Percentiles rank a stretch among this genome's conserved stretches.
These are phyloP conservation scores for Bipolaris bicolor DNA, from an alignment of 2,329 filamentous ascomycete genomes.

Conservation along the genomic window DNA sequence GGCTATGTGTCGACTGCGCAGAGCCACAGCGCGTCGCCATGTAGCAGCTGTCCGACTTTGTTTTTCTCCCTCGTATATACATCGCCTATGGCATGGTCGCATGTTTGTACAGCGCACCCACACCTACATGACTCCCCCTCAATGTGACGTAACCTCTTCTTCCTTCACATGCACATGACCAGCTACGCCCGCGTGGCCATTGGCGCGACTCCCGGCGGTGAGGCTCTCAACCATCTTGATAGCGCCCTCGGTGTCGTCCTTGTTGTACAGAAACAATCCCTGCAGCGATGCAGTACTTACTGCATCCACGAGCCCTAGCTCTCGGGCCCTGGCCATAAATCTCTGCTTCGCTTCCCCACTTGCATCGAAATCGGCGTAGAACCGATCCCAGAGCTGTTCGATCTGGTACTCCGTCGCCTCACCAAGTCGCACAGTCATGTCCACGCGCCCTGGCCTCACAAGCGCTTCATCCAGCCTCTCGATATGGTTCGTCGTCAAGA, in stretches of 20 bases:
- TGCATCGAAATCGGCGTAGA: conserved; percentile 82
- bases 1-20: too few species aligned
- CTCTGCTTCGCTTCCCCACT: conserved; percentile 66
- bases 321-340: conserved; percentile 74
- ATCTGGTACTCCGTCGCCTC: conserved; percentile 88
- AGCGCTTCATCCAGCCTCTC: conserved; percentile 88
- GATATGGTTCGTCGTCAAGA: conserved; percentile 93
- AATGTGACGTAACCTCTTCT: conserved; percentile 12
- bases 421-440: conserved; percentile 89
- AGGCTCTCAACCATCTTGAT: conserved; percentile 77
- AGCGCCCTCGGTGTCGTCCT: conserved; percentile 85
- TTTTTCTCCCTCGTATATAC: too few species aligned
- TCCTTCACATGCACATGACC: conserved; percentile 39
- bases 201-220: conserved; percentile 35
- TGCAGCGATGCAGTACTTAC: conserved; percentile 91
- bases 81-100: not conserved
- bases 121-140: not conserved
- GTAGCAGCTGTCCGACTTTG: too few species aligned
- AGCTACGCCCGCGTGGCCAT: conserved; percentile 38
- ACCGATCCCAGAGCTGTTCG: conserved; percentile 87
- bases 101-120: not conserved
- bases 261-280: conserved; percentile 94
- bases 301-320: conserved; percentile 72
- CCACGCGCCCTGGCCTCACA: conserved; percentile 88
- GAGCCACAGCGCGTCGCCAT: too few species aligned